Base-by-base conservation (phyloP, 164 flowering plant genomes). In the Macadamia integrifolia region DNA sequence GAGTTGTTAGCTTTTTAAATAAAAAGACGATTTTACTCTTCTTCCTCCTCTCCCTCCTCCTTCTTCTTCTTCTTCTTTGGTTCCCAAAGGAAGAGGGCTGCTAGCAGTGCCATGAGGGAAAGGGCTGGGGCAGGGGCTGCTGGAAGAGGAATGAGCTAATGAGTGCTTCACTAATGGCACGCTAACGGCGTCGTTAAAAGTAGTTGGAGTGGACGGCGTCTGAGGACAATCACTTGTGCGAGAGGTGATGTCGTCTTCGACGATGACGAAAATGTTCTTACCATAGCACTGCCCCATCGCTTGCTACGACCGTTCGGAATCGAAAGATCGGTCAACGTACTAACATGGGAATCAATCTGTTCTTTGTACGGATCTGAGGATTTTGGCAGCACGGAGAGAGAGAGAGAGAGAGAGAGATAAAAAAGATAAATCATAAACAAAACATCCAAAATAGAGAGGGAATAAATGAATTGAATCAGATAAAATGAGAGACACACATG, bases 281-380 rank as follows among this genome's bases (percentile, higher is more conserved):
- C 90, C 91, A 79, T 84, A 90, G 77, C 96, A 90, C 86, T 84
- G 91, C 53, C 96, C 96, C 96, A 90, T 90, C 70, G 67, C 43
- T 57, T 42, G 66, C 67, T 55, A 63, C 60, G 66, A 46, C 23
- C 14, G 12, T 1, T 6, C 49, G 13, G 49, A 50, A 23, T 12
- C 40, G 40, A 35, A 7, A 32, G 59, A 15, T 55, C 56, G 31
- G 61, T 64, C 66, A 73, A 60, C 60, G 57, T 42, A 44, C 15
- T 12, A 6, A 40, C 69, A 69, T 73, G 48, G 32, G 66, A 55
- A 35, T 35, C 40, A 56, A 58, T 29, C 7, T 0, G 29, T 11
- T 44, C 15, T 23, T 32, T 53, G 56, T 31, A 42, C 53, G 13
- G 66, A 62, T 52, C 72, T 35, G 28, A 28, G 17, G 69, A 28